Evolutionary conservation across 2,329 filamentous ascomycete species (phyloP), one percentile per base, ranked within the genome.

Genomic region (Monosporascus sp.): DNA sequence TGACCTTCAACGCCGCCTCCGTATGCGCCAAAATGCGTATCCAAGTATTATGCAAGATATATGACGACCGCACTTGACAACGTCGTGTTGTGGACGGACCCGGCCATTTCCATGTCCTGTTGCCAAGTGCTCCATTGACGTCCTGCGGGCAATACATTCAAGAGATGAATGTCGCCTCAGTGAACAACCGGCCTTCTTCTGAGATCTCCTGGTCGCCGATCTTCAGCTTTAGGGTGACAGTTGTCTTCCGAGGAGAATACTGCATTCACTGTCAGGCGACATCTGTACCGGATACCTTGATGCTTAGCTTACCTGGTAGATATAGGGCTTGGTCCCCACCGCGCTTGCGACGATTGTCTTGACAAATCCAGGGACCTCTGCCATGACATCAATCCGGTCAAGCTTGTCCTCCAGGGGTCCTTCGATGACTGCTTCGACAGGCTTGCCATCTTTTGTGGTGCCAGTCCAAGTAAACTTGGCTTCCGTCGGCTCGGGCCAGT

Each of bases 91-190:
- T 11, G 1, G 39, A 11, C 15, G 39, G 18, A 42, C 39, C 9
- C 8, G 18, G 39, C 39, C 18, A 20, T 18, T 14, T 42, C 15
- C 18, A 5, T 42, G 18, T 42, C 9, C 8, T 42, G 39, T 27
- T 18, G 7, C 22, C 42, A 20, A 24, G 20, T 14, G 41, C 18
- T 20, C 24, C 42, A 20, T 18, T 20, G 38, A 5, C 42, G 11
- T 11, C 24, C 37, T 18, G 45, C 38, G 44, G 34, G 24, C 24
- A 17, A 24, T 46, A 31, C 14, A 25, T 15, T 7, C 59, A 86
- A 50, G 88, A 91, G 72, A 99, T 96, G 75, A 97, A 99, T n/a
- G 92, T 97, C 3, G 94, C 91, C 75, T 99, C 94, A 53, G 82
- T 84, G 73, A 95, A 96, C 51, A 96, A 73, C 47, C 74, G 76